Evolutionary conservation across 2,329 filamentous ascomycete species (phyloP).

Genomic region (Nothopassalora personata): DNA sequence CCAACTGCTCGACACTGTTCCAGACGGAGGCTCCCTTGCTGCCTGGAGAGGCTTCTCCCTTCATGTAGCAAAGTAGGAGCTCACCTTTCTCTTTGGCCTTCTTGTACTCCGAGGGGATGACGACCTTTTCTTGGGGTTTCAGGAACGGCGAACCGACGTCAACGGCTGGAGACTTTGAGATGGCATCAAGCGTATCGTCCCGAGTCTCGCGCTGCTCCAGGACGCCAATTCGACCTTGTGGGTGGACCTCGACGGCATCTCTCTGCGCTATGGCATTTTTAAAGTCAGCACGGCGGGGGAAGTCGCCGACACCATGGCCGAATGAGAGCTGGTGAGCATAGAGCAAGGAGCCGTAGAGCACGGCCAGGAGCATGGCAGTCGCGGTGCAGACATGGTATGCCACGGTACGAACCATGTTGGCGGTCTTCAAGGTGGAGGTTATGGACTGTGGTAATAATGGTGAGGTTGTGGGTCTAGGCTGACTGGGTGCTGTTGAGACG

Average conservation of each 20-base stretch:
- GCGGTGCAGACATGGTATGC: not conserved
- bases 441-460: not conserved
- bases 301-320: not conserved
- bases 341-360: not conserved
- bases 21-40: not conserved
- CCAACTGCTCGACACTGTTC: not conserved
- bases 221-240: not conserved
- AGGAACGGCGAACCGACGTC: not conserved
- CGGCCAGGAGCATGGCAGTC: not conserved
- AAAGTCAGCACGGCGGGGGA: too few species aligned
- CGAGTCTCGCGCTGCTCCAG: too few species aligned
- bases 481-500: not conserved
- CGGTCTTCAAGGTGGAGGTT: not conserved
- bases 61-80: constrained; percentile 2
- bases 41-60: constrained; percentile 1
- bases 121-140: not conserved
- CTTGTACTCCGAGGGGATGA: not conserved
- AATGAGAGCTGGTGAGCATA: not conserved
- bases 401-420: not conserved
- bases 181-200: too few species aligned
- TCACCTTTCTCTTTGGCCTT: constrained; percentile 2
- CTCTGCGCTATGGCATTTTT: not conserved
- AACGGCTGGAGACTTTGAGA: too few species aligned
- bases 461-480: not conserved
- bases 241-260: not conserved